Base-by-base conservation (phyloP, 352 stramenopile genomes). In the Phytophthora palmivora region DNA sequence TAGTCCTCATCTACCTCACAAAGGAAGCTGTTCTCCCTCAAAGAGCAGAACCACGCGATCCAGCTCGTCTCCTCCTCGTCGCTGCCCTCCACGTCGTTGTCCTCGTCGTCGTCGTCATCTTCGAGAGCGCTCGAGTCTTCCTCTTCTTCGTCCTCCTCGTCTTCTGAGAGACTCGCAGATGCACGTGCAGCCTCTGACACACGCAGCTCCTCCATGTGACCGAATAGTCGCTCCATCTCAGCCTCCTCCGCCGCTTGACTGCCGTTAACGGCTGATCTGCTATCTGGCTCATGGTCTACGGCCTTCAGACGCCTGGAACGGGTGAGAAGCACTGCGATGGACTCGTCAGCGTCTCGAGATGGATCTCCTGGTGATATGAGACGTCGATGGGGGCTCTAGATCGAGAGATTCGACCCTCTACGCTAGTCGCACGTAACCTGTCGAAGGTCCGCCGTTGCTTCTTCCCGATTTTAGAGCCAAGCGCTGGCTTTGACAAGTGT, bases 31-130 rank as follows among this genome's bases (percentile, higher is more conserved):
- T 99, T 99, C 55, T 98, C 98, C 28, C 95, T 81, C 42, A 99
- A 85, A 32, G 85, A 97, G 78, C 98, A 99, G 76, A 99, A 99
- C 97, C 97, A 99, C 18, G 94, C 79, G 70, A 99, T 99, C 98
- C 98, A 99, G 43, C 92, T 98, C 48, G 89, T 91, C 56, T 98
- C 92, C 59, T 98, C 86, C 37, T 94, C 87, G 58, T 84, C 87
- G 49, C 85, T 84, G 26, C 86, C 84, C 18, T 86, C 85, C 24
- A 84, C 84, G 50, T 86, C 73, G 51, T 89, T 79, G 8, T 92
- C 81, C 2, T 92, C 80, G 4, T 86, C 74, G 14, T n/a, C n/a
- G n/a, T 88, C 78, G 14, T 85, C 76, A 14, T 89, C 83, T 15
- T 81, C 81, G 32, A 88, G 71, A 39, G 74, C 88, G 48, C 79